Base-by-base conservation (phyloP, 441 rosid genomes). In the Erodium trifolium region DNA sequence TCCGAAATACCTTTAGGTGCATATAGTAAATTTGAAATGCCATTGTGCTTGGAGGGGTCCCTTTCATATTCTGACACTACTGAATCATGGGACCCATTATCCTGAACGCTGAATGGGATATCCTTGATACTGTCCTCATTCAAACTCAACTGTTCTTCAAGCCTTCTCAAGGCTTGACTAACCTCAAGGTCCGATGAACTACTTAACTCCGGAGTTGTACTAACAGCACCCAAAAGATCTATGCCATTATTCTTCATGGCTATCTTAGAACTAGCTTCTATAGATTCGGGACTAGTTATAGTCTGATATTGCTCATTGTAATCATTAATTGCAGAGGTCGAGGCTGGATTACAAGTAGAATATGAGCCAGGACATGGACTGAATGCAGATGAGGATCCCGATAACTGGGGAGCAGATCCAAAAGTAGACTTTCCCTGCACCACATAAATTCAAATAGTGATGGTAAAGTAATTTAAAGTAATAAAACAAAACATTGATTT, bases 111-210 rank as follows among this genome's bases (percentile, higher is more conserved):
- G 19, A 79, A 67, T 35, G 82, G 80, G 71, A 86, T 71, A 49
- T 82, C 84, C 67, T 78, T 51, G 62, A 75, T 67, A 11, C 45
- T 65, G 72, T 90, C 97, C 43, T 89, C 92, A 65, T 85, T 82
- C 70, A 92, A 81, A 83, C 98, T 95, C 73, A 95, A 82, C 75
- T 90, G 97, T 80, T 84, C 85, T 74, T 86, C 85, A 77, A 95
- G 81, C 75, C 76, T 87, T 78, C 83, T 80, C 67, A 95, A 68
- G 74, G 85, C 92, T 72, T 82, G 79, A 80, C 69, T 75, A 66
- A 81, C 77, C 14, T 84, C 78, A 68, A 69, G 67, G 13, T 78
- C 82, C 39, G 68, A 57, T 63, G 80, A 68, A 77, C 69, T 73
- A 71, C 71, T 59, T 69, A 76, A 49, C 35, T 83, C 84, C 69